phyloP scores from a whole-genome alignment of 768 basidiomycete genomes.

The Lentinula boryana region DNA sequence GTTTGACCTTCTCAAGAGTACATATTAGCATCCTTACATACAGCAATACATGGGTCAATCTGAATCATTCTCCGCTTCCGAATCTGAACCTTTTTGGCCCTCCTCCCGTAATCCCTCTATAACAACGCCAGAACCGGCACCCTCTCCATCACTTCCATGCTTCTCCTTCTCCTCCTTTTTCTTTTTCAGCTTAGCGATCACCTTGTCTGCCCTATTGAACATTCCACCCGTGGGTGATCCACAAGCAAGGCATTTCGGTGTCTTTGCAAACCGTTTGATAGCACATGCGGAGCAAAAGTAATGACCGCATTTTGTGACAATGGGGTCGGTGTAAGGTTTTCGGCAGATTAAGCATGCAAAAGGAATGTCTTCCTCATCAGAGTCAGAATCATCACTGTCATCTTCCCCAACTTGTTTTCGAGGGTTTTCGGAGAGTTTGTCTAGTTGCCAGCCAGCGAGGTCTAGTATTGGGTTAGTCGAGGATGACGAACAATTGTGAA shows the following conservation, averaged over 20 bases:
- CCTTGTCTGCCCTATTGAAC: conserved; percentile 93
- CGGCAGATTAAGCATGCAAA: conserved; percentile 99
- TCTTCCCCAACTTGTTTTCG: conserved; percentile 50
- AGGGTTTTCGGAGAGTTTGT: conserved; percentile 83
- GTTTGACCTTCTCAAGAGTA: no score
- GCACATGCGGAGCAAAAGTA: conserved; percentile 96
- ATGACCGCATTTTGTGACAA: conserved; percentile 94
- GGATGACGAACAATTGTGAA: conserved; percentile 5
- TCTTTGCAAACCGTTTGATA: conserved; percentile 90
- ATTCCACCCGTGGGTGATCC: conserved; percentile 91
- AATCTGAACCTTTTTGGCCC: conserved; percentile 23
- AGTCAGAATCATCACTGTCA: conserved; percentile 54
- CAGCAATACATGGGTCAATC: conserved; percentile 3
- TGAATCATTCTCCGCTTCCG: conserved; percentile 24
- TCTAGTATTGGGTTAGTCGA: conserved; percentile 37
- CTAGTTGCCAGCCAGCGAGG: conserved; percentile 97
- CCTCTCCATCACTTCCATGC: conserved; percentile 34
- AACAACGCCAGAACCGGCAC: conserved; percentile 37
- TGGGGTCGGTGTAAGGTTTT: conserved; percentile 89
- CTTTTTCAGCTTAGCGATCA: conserved; percentile 82
- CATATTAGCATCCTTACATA: neutral
- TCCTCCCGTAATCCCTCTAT: conserved; percentile 52
- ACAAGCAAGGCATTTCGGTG: conserved; percentile 93
- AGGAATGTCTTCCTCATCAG: conserved; percentile 84
- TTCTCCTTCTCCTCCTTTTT: conserved; percentile 50